These are phyloP conservation scores for Gossypium lobatum DNA, from an alignment of 441 rosid species.

Conservation along the genomic window DNA sequence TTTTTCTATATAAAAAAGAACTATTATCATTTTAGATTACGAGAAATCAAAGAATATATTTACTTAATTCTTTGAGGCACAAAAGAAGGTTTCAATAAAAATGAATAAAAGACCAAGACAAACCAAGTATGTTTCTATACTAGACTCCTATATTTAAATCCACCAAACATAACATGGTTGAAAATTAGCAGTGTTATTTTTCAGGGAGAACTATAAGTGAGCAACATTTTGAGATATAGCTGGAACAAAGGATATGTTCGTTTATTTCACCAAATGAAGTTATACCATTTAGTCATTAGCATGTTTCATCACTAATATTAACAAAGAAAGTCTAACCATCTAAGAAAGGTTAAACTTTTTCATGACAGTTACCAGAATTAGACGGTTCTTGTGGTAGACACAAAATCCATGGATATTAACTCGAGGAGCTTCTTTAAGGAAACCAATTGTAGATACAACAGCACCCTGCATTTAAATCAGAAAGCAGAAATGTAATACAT, in stretches of 20 bases:
- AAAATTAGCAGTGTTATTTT: background rate
- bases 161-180: background rate
- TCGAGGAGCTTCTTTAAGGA: conserved; percentile 86
- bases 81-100: background rate
- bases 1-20: background rate
- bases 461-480: conserved; percentile 47
- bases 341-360: background rate
- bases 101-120: background rate
- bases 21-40: background rate
- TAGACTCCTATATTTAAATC: background rate
- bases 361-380: conserved; percentile 56
- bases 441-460: conserved; percentile 84
- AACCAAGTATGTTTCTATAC: background rate
- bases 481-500: conserved; percentile 8
- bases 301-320: background rate
- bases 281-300: background rate
- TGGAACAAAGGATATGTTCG: background rate
- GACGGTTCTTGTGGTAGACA: conserved; percentile 88
- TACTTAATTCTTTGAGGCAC: background rate
- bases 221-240: background rate
- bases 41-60: background rate
- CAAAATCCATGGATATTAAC: conserved; percentile 73
- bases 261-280: background rate
- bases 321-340: conserved; percentile 2
- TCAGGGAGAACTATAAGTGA: background rate